phyloP scores from a whole-genome alignment of 192 early-diverging fungal genomes.

The Gigaspora rosea region DNA sequence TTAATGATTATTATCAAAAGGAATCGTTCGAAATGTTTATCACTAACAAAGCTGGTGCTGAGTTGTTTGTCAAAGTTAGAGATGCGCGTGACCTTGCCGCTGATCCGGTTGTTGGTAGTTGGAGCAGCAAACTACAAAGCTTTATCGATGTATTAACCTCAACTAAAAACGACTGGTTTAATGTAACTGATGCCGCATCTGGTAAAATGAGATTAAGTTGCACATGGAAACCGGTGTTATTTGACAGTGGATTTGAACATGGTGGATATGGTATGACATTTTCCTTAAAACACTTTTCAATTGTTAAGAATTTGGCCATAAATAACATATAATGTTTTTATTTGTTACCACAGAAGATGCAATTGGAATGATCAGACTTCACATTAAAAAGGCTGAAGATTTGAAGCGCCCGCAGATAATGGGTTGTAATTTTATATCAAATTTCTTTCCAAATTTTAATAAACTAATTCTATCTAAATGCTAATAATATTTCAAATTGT shows the following conservation, averaged over 20 bases:
- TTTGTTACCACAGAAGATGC: constrained; percentile 45
- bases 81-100: constrained; percentile 43
- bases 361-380: constrained; percentile 72
- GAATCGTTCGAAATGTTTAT: constrained; percentile 66
- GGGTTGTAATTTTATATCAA: background rate
- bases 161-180: constrained; percentile 38
- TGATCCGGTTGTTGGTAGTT: constrained; percentile 25
- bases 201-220: constrained; percentile 37
- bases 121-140: background rate
- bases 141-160: constrained; percentile 29
- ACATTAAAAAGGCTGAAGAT: constrained; percentile 66
- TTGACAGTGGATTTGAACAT: constrained; percentile 46
- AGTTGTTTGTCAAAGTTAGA: constrained; percentile 60
- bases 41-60: constrained; percentile 59
- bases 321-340: background rate
- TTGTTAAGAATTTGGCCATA: background rate
- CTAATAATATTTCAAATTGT: background rate
- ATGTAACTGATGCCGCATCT: constrained; percentile 17
- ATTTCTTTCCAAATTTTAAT: background rate
- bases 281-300: background rate
- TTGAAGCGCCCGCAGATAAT: constrained; percentile 76
- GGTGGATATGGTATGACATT: constrained; percentile 38
- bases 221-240: constrained; percentile 73
- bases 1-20: constrained; percentile 30
- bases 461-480: background rate